Conservation (phyloP, 2,329 filamentous ascomycete species). For the Lecanicillium sp. region DNA sequence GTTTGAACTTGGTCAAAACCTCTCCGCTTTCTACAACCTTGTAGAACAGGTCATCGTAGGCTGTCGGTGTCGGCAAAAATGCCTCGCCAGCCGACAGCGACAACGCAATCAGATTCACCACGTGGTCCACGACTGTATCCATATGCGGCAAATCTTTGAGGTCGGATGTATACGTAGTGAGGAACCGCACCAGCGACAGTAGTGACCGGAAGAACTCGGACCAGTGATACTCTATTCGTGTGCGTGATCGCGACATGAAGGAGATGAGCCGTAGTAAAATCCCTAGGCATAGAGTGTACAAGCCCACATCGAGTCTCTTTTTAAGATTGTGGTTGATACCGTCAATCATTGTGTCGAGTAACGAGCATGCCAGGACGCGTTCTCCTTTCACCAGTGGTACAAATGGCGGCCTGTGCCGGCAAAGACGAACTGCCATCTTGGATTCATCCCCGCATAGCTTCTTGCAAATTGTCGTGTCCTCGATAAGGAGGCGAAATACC, state of each 20-base stretch:
- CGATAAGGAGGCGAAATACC: conserved; percentile 76
- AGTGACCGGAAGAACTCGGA: conserved; percentile 87
- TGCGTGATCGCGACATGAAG: conserved; percentile 74
- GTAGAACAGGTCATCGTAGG: conserved; percentile 97
- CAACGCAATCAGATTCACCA: conserved; percentile 77
- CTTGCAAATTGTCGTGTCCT: conserved; percentile 77
- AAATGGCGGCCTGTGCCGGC: conserved; percentile 81
- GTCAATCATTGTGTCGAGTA: conserved; percentile 84
- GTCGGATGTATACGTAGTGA: conserved; percentile 78
- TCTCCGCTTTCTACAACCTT: conserved; percentile 92
- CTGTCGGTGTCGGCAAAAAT: conserved; percentile 78
- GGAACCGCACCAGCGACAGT: conserved; percentile 79
- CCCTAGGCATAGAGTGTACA: conserved; percentile 76
- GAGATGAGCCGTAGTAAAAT: conserved; percentile 78
- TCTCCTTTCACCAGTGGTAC: conserved; percentile 68
- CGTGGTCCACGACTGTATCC: conserved; percentile 64
- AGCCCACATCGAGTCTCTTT: conserved; percentile 71
- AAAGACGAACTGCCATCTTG: conserved; percentile 69
- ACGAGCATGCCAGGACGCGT: conserved; percentile 63
- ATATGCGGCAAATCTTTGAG: conserved; percentile 62
- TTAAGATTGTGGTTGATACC: conserved; percentile 91
- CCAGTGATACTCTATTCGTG: conserved; percentile 86
- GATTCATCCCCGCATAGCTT: conserved; percentile 74
- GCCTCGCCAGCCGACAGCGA: conserved; percentile 81
- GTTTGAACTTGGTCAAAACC: conserved; percentile 71